These are phyloP conservation scores for Mucuna pruriens DNA, from an alignment of 306 rosid species.

Conservation along the genomic window DNA sequence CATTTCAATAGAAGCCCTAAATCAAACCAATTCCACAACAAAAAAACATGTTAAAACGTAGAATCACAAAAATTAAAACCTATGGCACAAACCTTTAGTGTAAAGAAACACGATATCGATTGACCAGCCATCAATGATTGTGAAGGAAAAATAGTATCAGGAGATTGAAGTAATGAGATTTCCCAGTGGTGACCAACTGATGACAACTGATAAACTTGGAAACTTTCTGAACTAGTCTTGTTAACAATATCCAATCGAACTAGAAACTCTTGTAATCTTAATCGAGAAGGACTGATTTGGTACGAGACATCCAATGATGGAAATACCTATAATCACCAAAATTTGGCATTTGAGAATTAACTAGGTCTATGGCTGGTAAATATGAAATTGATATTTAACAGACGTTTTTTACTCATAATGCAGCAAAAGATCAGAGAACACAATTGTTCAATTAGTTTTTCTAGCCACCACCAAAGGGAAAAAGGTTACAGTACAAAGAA, in stretches of 20 bases:
- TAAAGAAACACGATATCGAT: slow-evolving; percentile 87
- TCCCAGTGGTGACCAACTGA: slow-evolving; percentile 79
- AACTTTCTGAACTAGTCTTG: slow-evolving; percentile 76
- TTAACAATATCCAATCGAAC: slow-evolving; percentile 87
- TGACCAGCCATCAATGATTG: slow-evolving; percentile 79
- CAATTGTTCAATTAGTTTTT: slow-evolving; percentile 24
- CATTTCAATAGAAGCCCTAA: background rate
- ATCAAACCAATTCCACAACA: slow-evolving; percentile 24
- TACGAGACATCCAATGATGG: slow-evolving; percentile 90
- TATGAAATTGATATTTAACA: slow-evolving; percentile 10
- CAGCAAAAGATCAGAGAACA: background rate
- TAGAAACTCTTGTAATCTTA: slow-evolving; percentile 84
- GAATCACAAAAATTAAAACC: slow-evolving; percentile 29
- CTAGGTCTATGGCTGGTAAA: slow-evolving; percentile 22
- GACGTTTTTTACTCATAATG: background rate
- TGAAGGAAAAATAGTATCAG: slow-evolving; percentile 72
- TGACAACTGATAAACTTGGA: slow-evolving; percentile 84
- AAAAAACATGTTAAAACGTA: slow-evolving; percentile 7
- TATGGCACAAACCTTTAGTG: slow-evolving; percentile 69
- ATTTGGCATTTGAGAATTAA: slow-evolving; percentile 37
- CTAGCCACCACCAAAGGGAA: background rate
- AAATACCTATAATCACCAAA: slow-evolving; percentile 61
- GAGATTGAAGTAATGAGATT: slow-evolving; percentile 80
- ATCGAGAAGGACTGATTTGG: slow-evolving; percentile 85
- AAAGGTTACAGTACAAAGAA: slow-evolving; percentile 15